phyloP scores from a whole-genome alignment of 2,329 filamentous ascomycete species.

The Cordyceps militaris region DNA sequence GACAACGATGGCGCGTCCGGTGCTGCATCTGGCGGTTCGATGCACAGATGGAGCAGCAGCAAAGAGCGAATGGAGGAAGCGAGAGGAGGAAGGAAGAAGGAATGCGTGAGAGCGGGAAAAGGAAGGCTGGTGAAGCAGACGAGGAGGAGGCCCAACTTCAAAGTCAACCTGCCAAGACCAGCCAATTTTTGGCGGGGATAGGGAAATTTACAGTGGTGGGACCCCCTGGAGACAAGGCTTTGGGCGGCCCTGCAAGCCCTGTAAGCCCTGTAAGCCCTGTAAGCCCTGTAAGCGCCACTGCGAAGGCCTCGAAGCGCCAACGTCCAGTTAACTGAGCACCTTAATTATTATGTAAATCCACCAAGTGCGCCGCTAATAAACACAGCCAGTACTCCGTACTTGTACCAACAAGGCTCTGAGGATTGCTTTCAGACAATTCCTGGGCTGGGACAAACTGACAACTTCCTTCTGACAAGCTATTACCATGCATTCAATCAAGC shows the following conservation, averaged over 20 bases:
- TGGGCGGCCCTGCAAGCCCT: background rate
- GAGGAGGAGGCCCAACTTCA: too few species aligned
- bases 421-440: too few species aligned
- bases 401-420: too few species aligned
- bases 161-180: background rate
- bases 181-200: background rate
- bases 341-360: too few species aligned
- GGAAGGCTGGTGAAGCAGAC: background rate
- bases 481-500: background rate
- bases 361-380: too few species aligned
- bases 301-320: too few species aligned
- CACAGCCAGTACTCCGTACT: too few species aligned
- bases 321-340: too few species aligned
- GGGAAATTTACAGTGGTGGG: background rate
- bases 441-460: too few species aligned
- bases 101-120: background rate
- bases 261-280: too few species aligned
- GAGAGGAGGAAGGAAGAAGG: background rate
- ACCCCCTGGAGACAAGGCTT: background rate
- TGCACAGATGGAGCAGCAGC: background rate
- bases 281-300: too few species aligned
- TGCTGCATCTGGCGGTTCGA: constrained; percentile 14
- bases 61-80: background rate
- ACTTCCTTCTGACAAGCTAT: background rate
- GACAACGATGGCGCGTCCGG: constrained; percentile 12